Evolutionary conservation across 768 basidiomycete species (phyloP).

Genomic region (Leccinellum luteum): DNA sequence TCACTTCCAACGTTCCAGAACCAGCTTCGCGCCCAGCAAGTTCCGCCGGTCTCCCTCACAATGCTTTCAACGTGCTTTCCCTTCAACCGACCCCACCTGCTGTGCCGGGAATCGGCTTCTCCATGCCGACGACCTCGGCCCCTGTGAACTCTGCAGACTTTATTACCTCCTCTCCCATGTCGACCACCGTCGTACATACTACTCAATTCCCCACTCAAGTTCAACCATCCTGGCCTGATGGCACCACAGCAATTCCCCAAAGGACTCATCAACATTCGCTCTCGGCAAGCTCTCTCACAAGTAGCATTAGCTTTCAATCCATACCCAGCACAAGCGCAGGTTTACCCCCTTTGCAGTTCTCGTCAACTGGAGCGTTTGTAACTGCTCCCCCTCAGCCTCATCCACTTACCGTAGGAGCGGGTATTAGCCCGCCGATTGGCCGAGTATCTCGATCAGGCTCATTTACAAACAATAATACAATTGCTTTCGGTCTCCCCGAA

Average conservation of each 20-base stretch:
- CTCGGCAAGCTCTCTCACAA: constrained; percentile 29
- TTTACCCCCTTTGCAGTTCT: constrained; percentile 30
- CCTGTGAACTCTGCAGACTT: constrained; percentile 24
- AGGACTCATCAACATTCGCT: constrained; percentile 33
- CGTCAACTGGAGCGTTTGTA: constrained; percentile 31
- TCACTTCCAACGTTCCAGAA: constrained; percentile 25
- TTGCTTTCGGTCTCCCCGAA: constrained; percentile 36
- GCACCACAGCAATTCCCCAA: constrained; percentile 24
- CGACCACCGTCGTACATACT: constrained; percentile 17
- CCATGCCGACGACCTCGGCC: constrained; percentile 20
- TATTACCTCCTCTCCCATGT: constrained; percentile 20
- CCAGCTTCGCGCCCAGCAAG: constrained; percentile 33
- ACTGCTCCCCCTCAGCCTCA: constrained; percentile 26
- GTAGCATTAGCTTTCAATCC: constrained; percentile 28
- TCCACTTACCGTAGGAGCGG: constrained; percentile 18
- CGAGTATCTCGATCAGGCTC: constrained; percentile 60
- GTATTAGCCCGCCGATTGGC: constrained; percentile 41
- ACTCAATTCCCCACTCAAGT: constrained; percentile 22
- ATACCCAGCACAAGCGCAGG: constrained; percentile 32
- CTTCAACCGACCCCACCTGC: constrained; percentile 17
- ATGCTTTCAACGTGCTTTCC: constrained; percentile 23
- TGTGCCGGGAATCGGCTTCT: constrained; percentile 16
- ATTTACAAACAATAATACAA: constrained; percentile 44
- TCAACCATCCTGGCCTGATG: constrained; percentile 32
- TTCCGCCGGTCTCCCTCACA: constrained; percentile 27